These are phyloP conservation scores for Tricholoma sp. DNA, from an alignment of 768 basidiomycete genomes.

Conservation along the genomic window DNA sequence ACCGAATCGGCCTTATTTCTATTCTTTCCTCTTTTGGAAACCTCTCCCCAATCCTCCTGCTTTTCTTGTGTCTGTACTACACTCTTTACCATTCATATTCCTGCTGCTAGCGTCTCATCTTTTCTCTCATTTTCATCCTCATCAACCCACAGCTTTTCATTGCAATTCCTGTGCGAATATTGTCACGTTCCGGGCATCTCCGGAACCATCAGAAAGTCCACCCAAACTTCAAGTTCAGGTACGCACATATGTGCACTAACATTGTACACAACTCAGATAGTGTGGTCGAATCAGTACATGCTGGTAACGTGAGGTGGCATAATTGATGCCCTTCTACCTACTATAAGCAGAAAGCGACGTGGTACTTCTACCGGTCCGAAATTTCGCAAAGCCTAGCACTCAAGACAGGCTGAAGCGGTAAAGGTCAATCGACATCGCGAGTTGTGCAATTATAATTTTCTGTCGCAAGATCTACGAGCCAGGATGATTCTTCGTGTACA, in stretches of 20 bases:
- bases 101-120: neutral
- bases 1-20: conserved; percentile 32
- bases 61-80: too few relatives aligned
- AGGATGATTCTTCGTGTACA: neutral
- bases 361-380: neutral
- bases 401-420: too few relatives aligned
- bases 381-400: too few relatives aligned
- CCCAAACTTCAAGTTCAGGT: too few relatives aligned
- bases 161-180: conserved; percentile 1
- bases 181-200: conserved; percentile 5
- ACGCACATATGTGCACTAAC: neutral
- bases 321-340: neutral
- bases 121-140: conserved; percentile 5
- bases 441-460: too few relatives aligned
- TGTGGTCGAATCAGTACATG: neutral
- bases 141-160: neutral
- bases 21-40: conserved; percentile 19
- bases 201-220: conserved; percentile 2
- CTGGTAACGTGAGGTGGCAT: neutral
- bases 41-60: conserved; percentile 11
- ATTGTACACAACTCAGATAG: neutral
- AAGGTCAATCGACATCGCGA: too few relatives aligned
- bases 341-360: neutral
- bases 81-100: too few relatives aligned
- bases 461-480: too few relatives aligned